Evolutionary conservation across 169 alveolate species (phyloP), one percentile per base, ranked within the genome.

Genomic region (Toxoplasma gondii): DNA sequence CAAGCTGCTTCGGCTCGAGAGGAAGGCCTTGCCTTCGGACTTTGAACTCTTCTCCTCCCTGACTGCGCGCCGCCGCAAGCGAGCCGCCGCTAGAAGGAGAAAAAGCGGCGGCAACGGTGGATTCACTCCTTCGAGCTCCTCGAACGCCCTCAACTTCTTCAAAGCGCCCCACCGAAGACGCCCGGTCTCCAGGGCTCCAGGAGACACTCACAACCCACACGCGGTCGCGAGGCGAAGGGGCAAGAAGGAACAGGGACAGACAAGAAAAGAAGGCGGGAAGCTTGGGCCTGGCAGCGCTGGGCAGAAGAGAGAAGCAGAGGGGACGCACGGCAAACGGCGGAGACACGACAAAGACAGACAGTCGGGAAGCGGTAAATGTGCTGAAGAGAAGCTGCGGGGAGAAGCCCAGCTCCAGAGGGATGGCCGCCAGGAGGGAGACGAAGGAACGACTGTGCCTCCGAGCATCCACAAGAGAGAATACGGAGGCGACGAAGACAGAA

Each of bases 1-100:
- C 84, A 78, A 90, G 45, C 74, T 90, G 80, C 64, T 27, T 5
- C 70, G 54, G 12, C 67, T 82, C 41, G 44, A 82, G 67, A 82
- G 64, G 38, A 43, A 82, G 41, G 90, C 90, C 12, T 12, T 74
- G 22, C 84, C 43, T 2, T 17, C 84, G 24, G 39, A 36, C n/a
- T 31, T 36, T 36, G 84, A 74, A 44, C 5, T 27, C n/a, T 22
- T 64, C 31, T 16, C 74, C n/a, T 64, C 74, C 31, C 29, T 64
- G 58, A 49, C 58, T 64, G 74, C 74, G 67, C 67, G 9, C 22
- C 74, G 74, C 24, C 74, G 74, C 4, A 49, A 49, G 58, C 58
- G 22, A 12, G 58, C 12, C 58, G 58, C 58, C 12, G 58, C n/a
- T n/a, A n/a, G 58, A 81, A 39, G 29, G 41, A 53, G 45, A 83